Evolutionary conservation across 2,329 filamentous ascomycete genomes (phyloP), one percentile per base, ranked within the genome.

Genomic region (Diaporthe caulivora): DNA sequence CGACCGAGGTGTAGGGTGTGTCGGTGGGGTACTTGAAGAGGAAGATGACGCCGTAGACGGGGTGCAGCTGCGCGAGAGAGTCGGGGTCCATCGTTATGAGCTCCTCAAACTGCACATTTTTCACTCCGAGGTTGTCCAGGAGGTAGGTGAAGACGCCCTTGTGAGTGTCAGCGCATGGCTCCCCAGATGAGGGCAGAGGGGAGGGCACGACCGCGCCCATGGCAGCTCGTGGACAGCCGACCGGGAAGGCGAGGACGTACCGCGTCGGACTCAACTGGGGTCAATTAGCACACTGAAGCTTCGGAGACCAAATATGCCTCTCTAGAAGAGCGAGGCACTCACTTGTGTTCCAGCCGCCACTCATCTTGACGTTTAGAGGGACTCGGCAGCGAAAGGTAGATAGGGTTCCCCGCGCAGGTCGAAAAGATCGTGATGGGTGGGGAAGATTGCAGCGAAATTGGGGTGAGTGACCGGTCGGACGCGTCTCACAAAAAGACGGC

Each of bases 141-240:
- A 99, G 91, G 80, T 95, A 98, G 76, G 97, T 99, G 86, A 99
- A 99, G 81, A 99, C 95, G 80, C 97, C 97, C 95, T 90, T 73
- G 47, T 13, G 8, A 31, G n/a, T n/a, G 40, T 75, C 72, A 60
- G 58, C 11, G 80, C 83, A 51, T 82, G 79, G 75, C 77, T 78
- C 70, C 74, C 44, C 77, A 77, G 15, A 18, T 29, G n/a, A 6
- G 6, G 29, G 29, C 29, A 31, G n/a, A 26, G 24, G 18, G 8
- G 18, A 17, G 29, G 37, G 55, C 26, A 21, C 31, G 26, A 7
- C 1, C 10, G 34, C 34, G 44, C 37, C 31, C 26, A 37, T 29
- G 17, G 31, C 7, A 6, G 58, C 80, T 51, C 77, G 49, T 68
- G 70, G 15, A 57, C 71, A 77, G 75, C 70, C 76, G 77, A 69